These are phyloP conservation scores for Globisporangium rhizosaccharum DNA, from an alignment of 352 stramenopile genomes.

Conservation along the genomic window DNA sequence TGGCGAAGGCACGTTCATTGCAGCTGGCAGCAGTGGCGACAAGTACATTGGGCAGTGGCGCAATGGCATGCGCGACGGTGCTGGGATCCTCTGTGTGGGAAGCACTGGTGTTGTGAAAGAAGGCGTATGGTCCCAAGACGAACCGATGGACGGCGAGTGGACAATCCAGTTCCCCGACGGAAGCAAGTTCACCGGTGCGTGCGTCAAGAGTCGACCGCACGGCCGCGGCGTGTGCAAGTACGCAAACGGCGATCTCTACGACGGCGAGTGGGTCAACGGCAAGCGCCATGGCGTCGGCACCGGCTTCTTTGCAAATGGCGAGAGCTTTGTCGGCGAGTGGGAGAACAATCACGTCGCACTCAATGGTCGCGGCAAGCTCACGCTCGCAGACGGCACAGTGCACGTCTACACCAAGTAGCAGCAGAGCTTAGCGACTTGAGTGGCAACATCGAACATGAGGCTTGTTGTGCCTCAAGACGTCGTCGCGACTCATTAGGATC, in stretches of 20 bases:
- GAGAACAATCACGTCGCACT: slow-evolving; percentile 82
- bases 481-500: too few relatives aligned
- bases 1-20: slow-evolving; percentile 54
- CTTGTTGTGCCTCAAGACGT: too few relatives aligned
- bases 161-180: slow-evolving; percentile 70
- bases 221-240: slow-evolving; percentile 76
- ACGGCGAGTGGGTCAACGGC: slow-evolving; percentile 75
- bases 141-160: slow-evolving; percentile 65
- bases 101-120: slow-evolving; percentile 61
- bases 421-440: background rate
- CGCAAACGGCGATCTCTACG: slow-evolving; percentile 79
- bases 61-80: slow-evolving; percentile 41
- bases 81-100: slow-evolving; percentile 34
- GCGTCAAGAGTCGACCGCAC: slow-evolving; percentile 54
- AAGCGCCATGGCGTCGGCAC: slow-evolving; percentile 69
- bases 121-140: slow-evolving; percentile 49
- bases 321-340: slow-evolving; percentile 72
- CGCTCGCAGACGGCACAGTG: slow-evolving; percentile 62
- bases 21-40: slow-evolving; percentile 23
- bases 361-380: slow-evolving; percentile 61
- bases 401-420: slow-evolving; percentile 54
- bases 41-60: slow-evolving; percentile 71
- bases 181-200: slow-evolving; percentile 71
- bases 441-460: background rate
- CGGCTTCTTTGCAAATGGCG: slow-evolving; percentile 67